Conservation (phyloP, 805 yeast genomes). For the Clavispora phyllophila region DNA sequence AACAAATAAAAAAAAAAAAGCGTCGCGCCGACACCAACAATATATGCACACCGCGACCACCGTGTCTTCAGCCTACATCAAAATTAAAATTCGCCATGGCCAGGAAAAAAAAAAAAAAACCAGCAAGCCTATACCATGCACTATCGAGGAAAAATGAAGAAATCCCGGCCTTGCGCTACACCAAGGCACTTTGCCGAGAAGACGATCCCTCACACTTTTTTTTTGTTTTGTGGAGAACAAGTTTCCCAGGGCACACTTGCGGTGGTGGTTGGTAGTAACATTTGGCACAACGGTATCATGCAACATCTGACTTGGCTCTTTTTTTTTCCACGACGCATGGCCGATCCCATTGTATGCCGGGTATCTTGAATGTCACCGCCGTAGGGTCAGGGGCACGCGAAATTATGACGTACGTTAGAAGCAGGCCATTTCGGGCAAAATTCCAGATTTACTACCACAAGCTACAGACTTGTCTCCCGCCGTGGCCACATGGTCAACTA, state of each 20-base stretch:
- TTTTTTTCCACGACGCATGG: not conserved
- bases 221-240: not conserved
- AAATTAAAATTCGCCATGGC: not conserved
- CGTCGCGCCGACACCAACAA: slow-evolving; percentile 2
- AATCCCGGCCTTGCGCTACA: too few species aligned
- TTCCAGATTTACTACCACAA: too few species aligned
- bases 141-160: too few species aligned
- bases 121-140: too few species aligned
- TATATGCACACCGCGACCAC: not conserved
- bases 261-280: not conserved
- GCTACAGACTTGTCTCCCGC: too few species aligned
- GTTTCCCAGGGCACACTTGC: not conserved
- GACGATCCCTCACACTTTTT: too few species aligned
- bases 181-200: too few species aligned
- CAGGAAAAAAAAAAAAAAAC: too few species aligned
- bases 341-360: not conserved
- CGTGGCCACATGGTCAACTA: too few species aligned
- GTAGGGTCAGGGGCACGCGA: not conserved
- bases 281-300: not conserved
- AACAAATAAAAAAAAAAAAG: not conserved
- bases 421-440: too few species aligned
- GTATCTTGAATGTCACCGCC: not conserved
- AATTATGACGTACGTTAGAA: too few species aligned
- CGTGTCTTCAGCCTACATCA: not conserved
- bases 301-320: not conserved